Base-by-base conservation (phyloP, 345 rosid genomes). In the Gossypium anomalum region DNA sequence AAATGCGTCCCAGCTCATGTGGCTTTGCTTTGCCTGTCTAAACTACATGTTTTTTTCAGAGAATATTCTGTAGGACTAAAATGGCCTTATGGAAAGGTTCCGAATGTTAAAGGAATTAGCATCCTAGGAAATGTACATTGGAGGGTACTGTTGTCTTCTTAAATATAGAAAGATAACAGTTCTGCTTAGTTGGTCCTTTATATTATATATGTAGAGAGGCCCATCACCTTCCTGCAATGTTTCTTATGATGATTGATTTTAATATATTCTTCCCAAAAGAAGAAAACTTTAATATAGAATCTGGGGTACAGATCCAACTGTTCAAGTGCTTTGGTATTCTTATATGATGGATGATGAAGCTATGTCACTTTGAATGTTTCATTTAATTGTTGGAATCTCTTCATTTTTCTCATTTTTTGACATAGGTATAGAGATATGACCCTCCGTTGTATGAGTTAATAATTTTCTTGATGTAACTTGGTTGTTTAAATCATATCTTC, bases 1-100 rank as follows among this genome's bases (percentile, higher is more conserved):
- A 56, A 60, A 77, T 89, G 91, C 86, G 47, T 56, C 83, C 89
- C 91, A 87, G 88, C 93, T 85, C 88, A 84, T 83, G 17, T 65
- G 62, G 29, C 13, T 27, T 20, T 22, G 29, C 62, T 20, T 57
- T 57, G 23, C 34, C 62, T 57, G 62, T 57, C 15, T 57, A 11
- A 57, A 57, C 62, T 60, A 16, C 58, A 7, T 44, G 22, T 22
- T 57, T 22, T 57, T 53, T 17, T 55, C 38, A 67, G 38, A 67
- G 71, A 67, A 67, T 67, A 23, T 67, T 67, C 27, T 67, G 38
- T 67, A 67, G 56, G 56, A 67, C 71, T 55, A 67, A 47, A 22
- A 67, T 67, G 17, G 8, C 56, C 56, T 22, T 67, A 16, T 47
- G 71, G 56, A 47, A 67, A 55, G 41, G 19, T 11, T 67, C 38